Evolutionary conservation across 768 basidiomycete genomes (phyloP), one percentile per base, ranked within the genome.

Genomic region (Lentinula guzmanii): DNA sequence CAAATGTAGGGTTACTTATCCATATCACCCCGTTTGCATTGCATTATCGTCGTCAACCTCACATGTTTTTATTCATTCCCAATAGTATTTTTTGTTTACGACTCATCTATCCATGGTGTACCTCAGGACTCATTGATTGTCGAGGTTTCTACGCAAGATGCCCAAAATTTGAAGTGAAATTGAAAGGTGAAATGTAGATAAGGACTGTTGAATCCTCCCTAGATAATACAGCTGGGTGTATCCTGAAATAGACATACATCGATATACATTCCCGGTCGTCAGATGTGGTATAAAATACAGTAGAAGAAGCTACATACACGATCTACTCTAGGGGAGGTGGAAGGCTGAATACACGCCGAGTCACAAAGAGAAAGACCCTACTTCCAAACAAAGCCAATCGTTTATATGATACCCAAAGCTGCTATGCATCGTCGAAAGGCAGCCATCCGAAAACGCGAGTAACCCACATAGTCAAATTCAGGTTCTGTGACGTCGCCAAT

Each of bases 401-500:
- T 50, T 51, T 33, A 59, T 34, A 50, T 35, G 21, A 59, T 67
- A 6, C 80, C 79, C n/a, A 89, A 73, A 18, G 71, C 72, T 52
- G 72, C 71, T 28, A 89, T 70, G 61, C 83, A 87, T 64, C 75
- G 74, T 58, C 83, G 79, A 75, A 92, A 92, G 9, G 76, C 77
- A 15, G 79, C 72, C 79, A 90, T 82, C 39, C 90, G 84, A 70
- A 83, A 82, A 63, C 74, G 77, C 16, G 95, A 87, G 70, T 97
- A 98, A 10, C 80, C 79, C 63, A 98, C 72, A 73, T 98, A 97
- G 74, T 98, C 91, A 70, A 97, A 98, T 65, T 95, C 96, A 15
- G 82, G 82, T 65, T 85, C 81, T 41, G 72, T 76, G 50, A 80
- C 81, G 43, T 79, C 76, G 16, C 74, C 80, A 66, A 87, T 82